Conservation (phyloP, 495 filamentous ascomycete genomes). For the Lasiosphaeria hispida region DNA sequence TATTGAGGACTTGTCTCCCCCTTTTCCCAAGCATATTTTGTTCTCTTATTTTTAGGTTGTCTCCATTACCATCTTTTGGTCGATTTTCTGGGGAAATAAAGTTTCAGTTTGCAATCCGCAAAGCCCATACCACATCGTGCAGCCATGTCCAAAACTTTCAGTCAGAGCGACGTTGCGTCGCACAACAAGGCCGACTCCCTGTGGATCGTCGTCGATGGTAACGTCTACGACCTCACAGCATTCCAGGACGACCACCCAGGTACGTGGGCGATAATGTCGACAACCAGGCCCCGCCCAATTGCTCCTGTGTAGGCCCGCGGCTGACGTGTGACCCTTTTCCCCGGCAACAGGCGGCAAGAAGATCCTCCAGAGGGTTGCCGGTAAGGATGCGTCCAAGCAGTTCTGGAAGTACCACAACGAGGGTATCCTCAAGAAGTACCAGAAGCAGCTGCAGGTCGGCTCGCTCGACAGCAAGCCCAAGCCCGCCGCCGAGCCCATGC, state of each 20-base stretch:
- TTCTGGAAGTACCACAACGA: constrained; percentile 99
- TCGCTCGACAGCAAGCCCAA: constrained; percentile 84
- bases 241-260: constrained; percentile 93
- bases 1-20: background rate
- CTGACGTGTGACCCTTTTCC: too few relatives aligned
- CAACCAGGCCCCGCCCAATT: background rate
- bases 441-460: constrained; percentile 80
- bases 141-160: constrained; percentile 86
- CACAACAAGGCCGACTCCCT: constrained; percentile 84
- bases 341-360: constrained; percentile 81
- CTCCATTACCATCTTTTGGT: background rate
- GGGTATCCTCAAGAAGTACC: constrained; percentile 93
- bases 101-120: background rate
- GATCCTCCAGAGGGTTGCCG: constrained; percentile 89
- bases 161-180: constrained; percentile 77
- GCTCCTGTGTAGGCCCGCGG: too few relatives aligned
- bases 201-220: constrained; percentile 89
- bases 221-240: constrained; percentile 94
- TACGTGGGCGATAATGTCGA: constrained; percentile 28
- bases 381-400: constrained; percentile 95
- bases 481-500: constrained; percentile 50
- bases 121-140: background rate
- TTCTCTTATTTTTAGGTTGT: background rate
- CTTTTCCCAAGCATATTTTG: constrained; percentile 1
- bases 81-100: constrained; percentile 1